Conservation (phyloP, 208 protist species). For the Trichomonas vaginalis region DNA sequence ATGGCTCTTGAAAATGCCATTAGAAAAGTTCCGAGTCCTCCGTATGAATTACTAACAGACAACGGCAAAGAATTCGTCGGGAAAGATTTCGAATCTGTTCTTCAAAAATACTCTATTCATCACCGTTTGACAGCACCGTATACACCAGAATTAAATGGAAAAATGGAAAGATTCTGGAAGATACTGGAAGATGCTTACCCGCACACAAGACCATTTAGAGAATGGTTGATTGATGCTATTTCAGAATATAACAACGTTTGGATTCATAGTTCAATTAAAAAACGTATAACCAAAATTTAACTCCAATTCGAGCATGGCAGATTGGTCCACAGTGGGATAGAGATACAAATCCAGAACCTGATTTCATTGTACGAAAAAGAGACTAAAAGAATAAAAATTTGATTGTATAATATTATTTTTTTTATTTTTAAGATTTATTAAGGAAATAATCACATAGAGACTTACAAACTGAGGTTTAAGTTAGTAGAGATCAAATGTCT, state of each 20-base stretch:
- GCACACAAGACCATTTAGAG: not conserved
- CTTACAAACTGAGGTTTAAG: too few species aligned
- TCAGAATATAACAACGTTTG: not conserved
- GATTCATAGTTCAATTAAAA: not conserved
- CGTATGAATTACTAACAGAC: not conserved
- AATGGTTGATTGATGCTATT: not conserved
- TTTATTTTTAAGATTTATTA: too few species aligned
- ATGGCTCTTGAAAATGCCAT: not conserved
- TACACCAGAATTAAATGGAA: not conserved
- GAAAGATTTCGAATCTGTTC: not conserved
- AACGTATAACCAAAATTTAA: not conserved
- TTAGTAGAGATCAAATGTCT: too few species aligned
- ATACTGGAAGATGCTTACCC: not conserved
- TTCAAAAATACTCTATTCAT: not conserved
- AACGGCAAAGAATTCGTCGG: not conserved
- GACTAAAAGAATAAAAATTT: too few species aligned
- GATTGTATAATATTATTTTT: too few species aligned
- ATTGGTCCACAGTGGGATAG: not conserved
- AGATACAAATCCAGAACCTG: too few species aligned
- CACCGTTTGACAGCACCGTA: not conserved
- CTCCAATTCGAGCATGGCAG: not conserved
- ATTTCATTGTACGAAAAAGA: too few species aligned
- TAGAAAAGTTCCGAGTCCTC: not conserved
- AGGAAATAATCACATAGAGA: too few species aligned
- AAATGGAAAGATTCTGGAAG: not conserved